phyloP scores from a whole-genome alignment of 2,329 filamentous ascomycete species.

The Chrysosporium queenslandicum region DNA sequence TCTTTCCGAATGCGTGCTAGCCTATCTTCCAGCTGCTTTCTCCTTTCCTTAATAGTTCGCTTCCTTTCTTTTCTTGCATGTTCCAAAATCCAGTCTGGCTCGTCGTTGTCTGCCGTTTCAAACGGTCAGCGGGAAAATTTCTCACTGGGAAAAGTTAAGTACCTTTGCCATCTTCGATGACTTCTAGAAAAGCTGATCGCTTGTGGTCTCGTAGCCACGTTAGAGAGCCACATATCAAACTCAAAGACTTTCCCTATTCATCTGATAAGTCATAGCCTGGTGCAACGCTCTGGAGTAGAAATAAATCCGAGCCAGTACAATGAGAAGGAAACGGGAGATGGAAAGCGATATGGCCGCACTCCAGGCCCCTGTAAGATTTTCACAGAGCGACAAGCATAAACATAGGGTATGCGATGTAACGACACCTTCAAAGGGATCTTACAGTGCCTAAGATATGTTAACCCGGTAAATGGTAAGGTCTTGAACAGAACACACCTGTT shows the following conservation, averaged over 20 bases:
- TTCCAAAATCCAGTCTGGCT: constrained; percentile 77
- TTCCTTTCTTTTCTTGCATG: constrained; percentile 61
- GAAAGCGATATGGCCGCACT: no score
- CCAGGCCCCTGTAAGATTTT: no score
- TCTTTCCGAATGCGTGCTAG: constrained; percentile 53
- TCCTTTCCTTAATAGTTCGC: constrained; percentile 54
- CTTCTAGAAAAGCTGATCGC: constrained; percentile 47
- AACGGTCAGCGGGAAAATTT: background rate
- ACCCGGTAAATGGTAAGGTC: background rate
- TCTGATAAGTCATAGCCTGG: no score
- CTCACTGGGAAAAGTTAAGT: background rate
- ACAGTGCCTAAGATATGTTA: constrained; percentile 11
- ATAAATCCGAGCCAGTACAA: background rate
- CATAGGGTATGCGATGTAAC: no score
- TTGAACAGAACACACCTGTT: constrained; percentile 52
- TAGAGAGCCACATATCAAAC: constrained; percentile 76
- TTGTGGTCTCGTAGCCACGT: constrained; percentile 88
- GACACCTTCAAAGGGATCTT: background rate
- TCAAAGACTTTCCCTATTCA: constrained; percentile 71
- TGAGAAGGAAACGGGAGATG: background rate
- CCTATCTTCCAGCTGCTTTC: constrained; percentile 64
- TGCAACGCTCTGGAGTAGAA: no score
- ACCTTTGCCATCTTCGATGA: constrained; percentile 34
- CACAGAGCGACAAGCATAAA: no score
- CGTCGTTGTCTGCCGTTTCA: constrained; percentile 45